Conservation (phyloP, 495 filamentous ascomycete genomes). For the Halenospora varia region DNA sequence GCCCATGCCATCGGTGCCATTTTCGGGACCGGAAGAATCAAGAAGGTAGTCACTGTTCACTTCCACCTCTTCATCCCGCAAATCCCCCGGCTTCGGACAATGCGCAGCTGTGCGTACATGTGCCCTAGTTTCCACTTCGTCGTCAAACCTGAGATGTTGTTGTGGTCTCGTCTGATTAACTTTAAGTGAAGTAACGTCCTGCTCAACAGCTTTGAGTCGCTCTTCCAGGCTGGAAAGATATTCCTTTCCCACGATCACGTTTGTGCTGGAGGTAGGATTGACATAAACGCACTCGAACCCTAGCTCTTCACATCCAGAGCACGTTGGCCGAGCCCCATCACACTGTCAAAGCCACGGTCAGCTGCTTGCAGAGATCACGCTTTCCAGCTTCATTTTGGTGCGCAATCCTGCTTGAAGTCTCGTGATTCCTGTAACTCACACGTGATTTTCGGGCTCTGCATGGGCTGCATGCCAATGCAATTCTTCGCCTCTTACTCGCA, state of each 20-base stretch:
- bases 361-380: background rate
- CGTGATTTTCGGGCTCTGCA: constrained; percentile 44
- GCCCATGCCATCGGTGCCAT: constrained; percentile 41
- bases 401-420: background rate
- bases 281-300: constrained; percentile 44
- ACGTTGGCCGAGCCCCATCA: constrained; percentile 43
- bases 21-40: constrained; percentile 26
- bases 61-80: background rate
- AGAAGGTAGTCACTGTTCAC: constrained; percentile 27
- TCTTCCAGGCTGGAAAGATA: constrained; percentile 7
- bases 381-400: background rate
- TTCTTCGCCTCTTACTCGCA: constrained; percentile 31
- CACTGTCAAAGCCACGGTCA: constrained; percentile 26
- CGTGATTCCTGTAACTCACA: constrained; percentile 19
- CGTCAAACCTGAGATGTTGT: constrained; percentile 1
- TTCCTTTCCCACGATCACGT: constrained; percentile 44
- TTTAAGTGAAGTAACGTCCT: constrained; percentile 14
- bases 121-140: constrained; percentile 15
- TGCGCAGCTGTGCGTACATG: constrained; percentile 14
- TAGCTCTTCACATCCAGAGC: constrained; percentile 37
- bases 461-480: constrained; percentile 39
- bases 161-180: background rate
- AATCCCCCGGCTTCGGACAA: background rate
- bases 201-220: constrained; percentile 24
- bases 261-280: constrained; percentile 32